Evolutionary conservation across 768 basidiomycete species (phyloP).

Genomic region (Leucosporidium scottii): DNA sequence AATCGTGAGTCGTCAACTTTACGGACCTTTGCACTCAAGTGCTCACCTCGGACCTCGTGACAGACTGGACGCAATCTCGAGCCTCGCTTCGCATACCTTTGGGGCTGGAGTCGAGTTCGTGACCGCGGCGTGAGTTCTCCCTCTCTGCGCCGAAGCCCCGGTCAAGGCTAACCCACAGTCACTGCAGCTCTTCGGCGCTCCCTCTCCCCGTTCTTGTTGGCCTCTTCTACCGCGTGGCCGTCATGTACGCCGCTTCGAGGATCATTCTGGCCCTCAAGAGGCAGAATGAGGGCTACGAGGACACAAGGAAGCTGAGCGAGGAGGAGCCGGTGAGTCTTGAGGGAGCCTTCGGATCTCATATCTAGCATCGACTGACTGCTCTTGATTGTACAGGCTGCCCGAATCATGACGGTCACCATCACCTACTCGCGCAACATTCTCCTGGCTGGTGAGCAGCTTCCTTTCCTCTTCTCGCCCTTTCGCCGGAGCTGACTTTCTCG

Average conservation of each 20-base stretch:
- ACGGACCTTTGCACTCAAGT: neutral
- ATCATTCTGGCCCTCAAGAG: slow-evolving; percentile 35
- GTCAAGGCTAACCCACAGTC: neutral
- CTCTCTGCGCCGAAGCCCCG: neutral
- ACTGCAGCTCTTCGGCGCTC: slow-evolving; percentile 32
- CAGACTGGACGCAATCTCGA: slow-evolving; percentile 28
- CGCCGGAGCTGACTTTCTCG: neutral
- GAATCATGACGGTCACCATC: slow-evolving; percentile 34
- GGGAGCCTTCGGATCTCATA: no score
- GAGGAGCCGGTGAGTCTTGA: slow-evolving; percentile 24
- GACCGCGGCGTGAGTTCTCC: slow-evolving; percentile 27
- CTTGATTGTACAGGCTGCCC: neutral
- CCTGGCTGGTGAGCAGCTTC: slow-evolving; percentile 28
- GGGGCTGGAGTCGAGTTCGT: slow-evolving; percentile 38
- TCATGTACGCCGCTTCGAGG: slow-evolving; percentile 36
- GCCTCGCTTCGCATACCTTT: slow-evolving; percentile 34
- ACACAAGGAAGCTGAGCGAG: slow-evolving; percentile 20
- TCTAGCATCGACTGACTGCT: neutral
- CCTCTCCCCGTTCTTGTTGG: slow-evolving; percentile 38
- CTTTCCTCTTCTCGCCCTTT: neutral
- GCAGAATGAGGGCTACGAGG: slow-evolving; percentile 32
- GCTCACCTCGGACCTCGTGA: no score
- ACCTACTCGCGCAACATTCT: slow-evolving; percentile 31
- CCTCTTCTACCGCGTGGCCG: slow-evolving; percentile 34
- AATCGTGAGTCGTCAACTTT: slow-evolving; percentile 8